A percentile compares a stretch with the other conserved stretches of the same genome.
Evolutionary conservation across 176 grass and related monocot species (phyloP).

Genomic region (Cocos nucifera): DNA sequence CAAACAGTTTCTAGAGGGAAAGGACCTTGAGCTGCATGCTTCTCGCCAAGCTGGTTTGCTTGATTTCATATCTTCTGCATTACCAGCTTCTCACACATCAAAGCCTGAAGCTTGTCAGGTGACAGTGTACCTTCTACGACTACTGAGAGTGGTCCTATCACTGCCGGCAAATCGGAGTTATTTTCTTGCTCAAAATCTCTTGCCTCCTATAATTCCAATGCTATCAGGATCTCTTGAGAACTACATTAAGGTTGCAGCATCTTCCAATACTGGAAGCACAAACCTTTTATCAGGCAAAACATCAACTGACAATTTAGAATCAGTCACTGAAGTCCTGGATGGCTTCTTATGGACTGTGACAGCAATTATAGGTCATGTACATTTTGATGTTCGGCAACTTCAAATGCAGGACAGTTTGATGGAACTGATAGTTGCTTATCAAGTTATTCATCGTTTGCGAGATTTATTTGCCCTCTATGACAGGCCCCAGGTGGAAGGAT

Average conservation of each 20-base stretch:
- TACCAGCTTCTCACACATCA: conserved; percentile 91
- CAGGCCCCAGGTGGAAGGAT: conserved; percentile 95
- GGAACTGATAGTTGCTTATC: conserved; percentile 94
- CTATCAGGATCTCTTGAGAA: conserved; percentile 91
- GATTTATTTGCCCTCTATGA: conserved; percentile 98
- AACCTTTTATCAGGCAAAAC: conserved; percentile 51
- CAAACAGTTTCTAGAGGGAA: conserved; percentile 87
- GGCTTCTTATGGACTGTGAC: conserved; percentile 90
- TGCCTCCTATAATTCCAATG: conserved; percentile 97
- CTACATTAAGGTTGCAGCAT: conserved; percentile 97
- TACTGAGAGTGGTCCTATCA: conserved; percentile 64
- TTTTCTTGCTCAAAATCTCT: conserved; percentile 94
- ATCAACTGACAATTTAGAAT: conserved; percentile 66
- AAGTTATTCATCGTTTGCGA: conserved; percentile 85
- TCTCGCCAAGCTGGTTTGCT: conserved; percentile 91
- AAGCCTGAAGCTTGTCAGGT: conserved; percentile 96
- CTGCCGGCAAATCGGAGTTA: conserved; percentile 83
- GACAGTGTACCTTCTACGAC: conserved; percentile 66
- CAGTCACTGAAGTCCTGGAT: conserved; percentile 80
- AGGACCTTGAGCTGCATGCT: conserved; percentile 83
- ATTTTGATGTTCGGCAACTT: conserved; percentile 60
- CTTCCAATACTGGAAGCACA: conserved; percentile 46
- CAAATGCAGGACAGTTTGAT: conserved; percentile 90
- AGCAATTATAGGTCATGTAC: conserved; percentile 65
- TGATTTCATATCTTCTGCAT: conserved; percentile 83